Base-by-base conservation (phyloP, 2,329 filamentous ascomycete species). In the Botryosphaeria dothidea region DNA sequence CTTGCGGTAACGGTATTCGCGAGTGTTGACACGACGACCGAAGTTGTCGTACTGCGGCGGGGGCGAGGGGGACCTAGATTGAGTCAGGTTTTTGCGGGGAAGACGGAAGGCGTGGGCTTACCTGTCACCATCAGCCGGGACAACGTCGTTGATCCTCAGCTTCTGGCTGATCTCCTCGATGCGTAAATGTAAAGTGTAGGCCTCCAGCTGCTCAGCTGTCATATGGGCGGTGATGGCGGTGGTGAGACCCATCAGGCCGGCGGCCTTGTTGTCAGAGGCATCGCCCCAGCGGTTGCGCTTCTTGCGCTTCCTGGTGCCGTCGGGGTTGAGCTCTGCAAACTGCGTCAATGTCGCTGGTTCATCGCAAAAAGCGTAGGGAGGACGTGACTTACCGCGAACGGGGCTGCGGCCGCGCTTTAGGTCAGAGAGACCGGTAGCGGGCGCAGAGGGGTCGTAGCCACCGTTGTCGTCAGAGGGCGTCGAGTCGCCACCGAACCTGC, bases 131-230 rank as follows among this genome's bases (percentile, higher is more conserved):
- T 98, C 95, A 71, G 92, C 92, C 66, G 95, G 95, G 68, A 99
- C 95, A 63, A 99, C 95, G 84, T 99, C 95, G 82, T 98, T 96
- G 79, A 99, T 99, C 75, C 94, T 91, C 71, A 99, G 88, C 86
- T 99, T 99, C 83, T 99, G 94, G 77, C 93, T 98, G 75, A 99
- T 99, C 81, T 99, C 95, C 79, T 99, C 94, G 75, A 99, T 98
- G 75, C 95, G 92, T 74, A 99, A 83, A 81, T 99, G 94, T 71
- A 98, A 84, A 23, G 93, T 95, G 78, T 99, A 99, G 21, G 95
- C 95, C 78, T 99, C 95, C 64, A 98, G 88, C 84, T 99, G 95
- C 81, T 99, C 95, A 76, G 90, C 94, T 64, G 95, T 99, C 93
- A 99, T 99, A 81, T 94, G 93, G 68, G 93, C 93, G 80, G 94